phyloP scores from a whole-genome alignment of 371 early-diverging fungal genomes.

The Actinomortierella wolfii region DNA sequence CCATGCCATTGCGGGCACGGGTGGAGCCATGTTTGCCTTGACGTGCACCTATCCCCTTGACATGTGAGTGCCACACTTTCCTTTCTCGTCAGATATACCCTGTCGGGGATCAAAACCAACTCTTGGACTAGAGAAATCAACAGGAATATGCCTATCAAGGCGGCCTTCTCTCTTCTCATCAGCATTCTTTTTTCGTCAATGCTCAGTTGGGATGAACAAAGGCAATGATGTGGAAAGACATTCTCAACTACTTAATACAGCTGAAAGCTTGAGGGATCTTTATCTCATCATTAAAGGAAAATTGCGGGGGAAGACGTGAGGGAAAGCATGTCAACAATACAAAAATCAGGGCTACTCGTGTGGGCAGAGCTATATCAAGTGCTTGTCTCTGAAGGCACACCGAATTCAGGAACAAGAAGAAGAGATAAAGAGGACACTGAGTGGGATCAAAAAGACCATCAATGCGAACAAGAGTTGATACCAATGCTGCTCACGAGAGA shows the following conservation, averaged over 20 bases:
- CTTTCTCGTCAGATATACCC: conserved; percentile 4
- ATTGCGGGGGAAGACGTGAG: too few species aligned
- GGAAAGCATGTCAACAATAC: conserved; percentile 14
- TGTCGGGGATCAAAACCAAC: too few species aligned
- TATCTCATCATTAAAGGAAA: too few species aligned
- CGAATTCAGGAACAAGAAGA: too few species aligned
- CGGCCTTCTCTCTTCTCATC: too few species aligned
- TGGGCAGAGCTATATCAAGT: not conserved
- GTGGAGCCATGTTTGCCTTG: conserved; percentile 91
- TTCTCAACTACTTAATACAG: too few species aligned
- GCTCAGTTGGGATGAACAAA: too few species aligned
- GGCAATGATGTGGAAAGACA: not conserved
- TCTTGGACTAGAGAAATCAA: too few species aligned
- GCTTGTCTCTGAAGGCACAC: conserved; percentile 1
- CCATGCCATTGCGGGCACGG: conserved; percentile 92
- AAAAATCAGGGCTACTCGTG: not conserved
- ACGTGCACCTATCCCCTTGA: conserved; percentile 93
- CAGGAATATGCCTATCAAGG: too few species aligned
- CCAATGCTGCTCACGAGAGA: not conserved
- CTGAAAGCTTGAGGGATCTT: too few species aligned
- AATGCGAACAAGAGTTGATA: not conserved
- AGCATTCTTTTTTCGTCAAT: too few species aligned
- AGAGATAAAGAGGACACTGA: too few species aligned
- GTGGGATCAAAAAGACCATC: not conserved
- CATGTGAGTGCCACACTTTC: conserved; percentile 69